phyloP scores from a whole-genome alignment of 2,329 filamentous ascomycete genomes.

The Pleoardoris graminearum region DNA sequence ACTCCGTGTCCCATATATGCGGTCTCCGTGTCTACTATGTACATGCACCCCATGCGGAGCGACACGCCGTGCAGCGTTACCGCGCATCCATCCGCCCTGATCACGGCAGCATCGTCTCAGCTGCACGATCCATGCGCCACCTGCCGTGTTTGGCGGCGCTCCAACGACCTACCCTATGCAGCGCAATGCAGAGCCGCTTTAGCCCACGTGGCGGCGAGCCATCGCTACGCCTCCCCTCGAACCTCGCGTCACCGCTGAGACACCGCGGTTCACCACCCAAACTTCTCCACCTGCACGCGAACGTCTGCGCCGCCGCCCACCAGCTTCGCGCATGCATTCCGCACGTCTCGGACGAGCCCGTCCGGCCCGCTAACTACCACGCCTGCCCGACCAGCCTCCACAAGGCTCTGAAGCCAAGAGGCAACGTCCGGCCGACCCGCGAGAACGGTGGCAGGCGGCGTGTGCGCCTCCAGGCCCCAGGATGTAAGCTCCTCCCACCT shows the following conservation, averaged over 20 bases:
- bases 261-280: conserved; percentile 68
- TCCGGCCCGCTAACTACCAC: conserved; percentile 67
- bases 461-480: conserved; percentile 56
- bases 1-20: too few species aligned
- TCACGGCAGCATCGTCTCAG: not conserved
- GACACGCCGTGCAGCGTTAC: conserved; percentile 1
- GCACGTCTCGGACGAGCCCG: conserved; percentile 61
- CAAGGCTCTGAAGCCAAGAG: conserved; percentile 48
- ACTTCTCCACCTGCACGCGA: conserved; percentile 65
- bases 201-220: not conserved
- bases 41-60: not conserved
- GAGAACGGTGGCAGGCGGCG: conserved; percentile 59
- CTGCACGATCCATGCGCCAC: not conserved
- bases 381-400: conserved; percentile 45
- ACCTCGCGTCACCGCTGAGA: too few species aligned
- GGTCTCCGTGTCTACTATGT: too few species aligned
- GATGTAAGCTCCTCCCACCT: conserved; percentile 55
- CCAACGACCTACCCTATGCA: not conserved
- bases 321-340: conserved; percentile 60
- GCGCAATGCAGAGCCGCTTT: conserved; percentile 9
- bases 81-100: not conserved
- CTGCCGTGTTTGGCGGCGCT: not conserved
- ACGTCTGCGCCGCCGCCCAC: conserved; percentile 55
- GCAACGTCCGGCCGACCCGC: conserved; percentile 59
- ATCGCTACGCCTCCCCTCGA: not conserved